A percentile compares a stretch with the other conserved stretches of the same genome.
These are phyloP conservation scores for Periconia macrospinosa DNA, from an alignment of 2,329 filamentous ascomycete genomes.

Conservation along the genomic window DNA sequence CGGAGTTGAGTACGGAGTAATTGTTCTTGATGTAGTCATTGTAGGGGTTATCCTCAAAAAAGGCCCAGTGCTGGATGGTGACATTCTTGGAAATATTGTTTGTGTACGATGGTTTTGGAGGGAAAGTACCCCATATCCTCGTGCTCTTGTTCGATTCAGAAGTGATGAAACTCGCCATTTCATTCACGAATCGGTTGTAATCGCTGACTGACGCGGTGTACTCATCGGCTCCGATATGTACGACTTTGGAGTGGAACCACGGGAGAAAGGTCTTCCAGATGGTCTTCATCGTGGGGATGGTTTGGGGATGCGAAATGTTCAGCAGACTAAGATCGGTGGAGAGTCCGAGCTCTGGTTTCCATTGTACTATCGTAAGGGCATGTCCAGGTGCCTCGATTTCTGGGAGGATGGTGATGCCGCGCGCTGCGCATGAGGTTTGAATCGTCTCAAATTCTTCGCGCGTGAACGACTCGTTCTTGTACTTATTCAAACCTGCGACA, in stretches of 20 bases:
- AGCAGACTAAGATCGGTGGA: constrained; percentile 33
- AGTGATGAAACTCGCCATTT: constrained; percentile 16
- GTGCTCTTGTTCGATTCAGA: constrained; percentile 11
- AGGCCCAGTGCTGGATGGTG: constrained; percentile 48
- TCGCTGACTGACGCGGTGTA: constrained; percentile 18
- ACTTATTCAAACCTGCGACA: constrained; percentile 54
- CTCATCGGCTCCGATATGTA: constrained; percentile 27
- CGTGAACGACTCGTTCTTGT: constrained; percentile 33
- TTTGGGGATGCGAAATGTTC: constrained; percentile 22
- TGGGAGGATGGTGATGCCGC: constrained; percentile 24
- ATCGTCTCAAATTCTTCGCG: constrained; percentile 20
- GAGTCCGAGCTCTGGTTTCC: constrained; percentile 26
- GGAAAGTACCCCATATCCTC: constrained; percentile 39
- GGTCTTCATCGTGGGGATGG: constrained; percentile 20
- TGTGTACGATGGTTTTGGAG: constrained; percentile 28
- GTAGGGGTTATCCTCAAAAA: constrained; percentile 48
- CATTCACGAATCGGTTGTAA: constrained; percentile 26
- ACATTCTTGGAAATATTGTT: constrained; percentile 36
- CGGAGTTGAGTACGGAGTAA: constrained; percentile 45
- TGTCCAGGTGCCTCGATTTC: constrained; percentile 27
- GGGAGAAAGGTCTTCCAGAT: constrained; percentile 23
- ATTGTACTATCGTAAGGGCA: constrained; percentile 21
- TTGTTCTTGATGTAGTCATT: constrained; percentile 33
- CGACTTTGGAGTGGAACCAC: constrained; percentile 23
- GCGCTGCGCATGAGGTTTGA: constrained; percentile 18